Base-by-base conservation (phyloP, 345 rosid species). In the Pistacia vera region DNA sequence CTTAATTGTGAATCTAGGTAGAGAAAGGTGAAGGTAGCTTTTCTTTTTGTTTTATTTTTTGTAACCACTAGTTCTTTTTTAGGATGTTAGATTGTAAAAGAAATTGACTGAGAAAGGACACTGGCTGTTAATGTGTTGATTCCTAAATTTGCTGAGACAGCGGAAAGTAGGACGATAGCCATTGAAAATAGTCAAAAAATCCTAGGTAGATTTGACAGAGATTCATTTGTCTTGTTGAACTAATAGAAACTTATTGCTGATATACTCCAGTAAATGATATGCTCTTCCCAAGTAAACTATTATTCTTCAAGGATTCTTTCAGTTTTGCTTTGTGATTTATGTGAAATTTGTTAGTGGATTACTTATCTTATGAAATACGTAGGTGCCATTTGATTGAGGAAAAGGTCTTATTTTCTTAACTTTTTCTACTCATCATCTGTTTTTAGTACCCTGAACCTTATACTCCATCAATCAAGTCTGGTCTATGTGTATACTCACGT, bases 361-460 rank as follows among this genome's bases (percentile, higher is more conserved):
- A 72, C 49, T 14, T 16, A 25, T 44, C 30, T 14, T 58, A 4
- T 44, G 25, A 5, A 49, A 28, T 11, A 25, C 3, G 65, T 20
- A 13, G 58, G 35, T 22, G 38, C 30, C 9, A 41, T 8, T 41
- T 41, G 46, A 41, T 65, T n/a, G 7, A 22, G 35, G 14, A 59
- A 59, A 71, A 58, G 12, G 56, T 59, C 44, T 41, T 48, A 46
- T 44, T 59, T 66, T 71, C 56, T 22, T 6, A 57, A 4, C 41
- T 16, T 13, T 71, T 59, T 38, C 65, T 22, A 44, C 75, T 58
- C 64, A 58, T 41, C 46, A 3, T n/a, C 20, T 71, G 75, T n/a
- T 70, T 35, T 20, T 33, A 12, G 11, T 66, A 8, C 11, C 22
- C 52, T 36, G 5, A 55, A 63, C 51, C 20, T 70, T 68, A 57